A percentile compares a stretch with the other conserved stretches of the same genome.
phyloP scores from a whole-genome alignment of 1,284 basidiomycete genomes.

The Exsudoporus floridanus region DNA sequence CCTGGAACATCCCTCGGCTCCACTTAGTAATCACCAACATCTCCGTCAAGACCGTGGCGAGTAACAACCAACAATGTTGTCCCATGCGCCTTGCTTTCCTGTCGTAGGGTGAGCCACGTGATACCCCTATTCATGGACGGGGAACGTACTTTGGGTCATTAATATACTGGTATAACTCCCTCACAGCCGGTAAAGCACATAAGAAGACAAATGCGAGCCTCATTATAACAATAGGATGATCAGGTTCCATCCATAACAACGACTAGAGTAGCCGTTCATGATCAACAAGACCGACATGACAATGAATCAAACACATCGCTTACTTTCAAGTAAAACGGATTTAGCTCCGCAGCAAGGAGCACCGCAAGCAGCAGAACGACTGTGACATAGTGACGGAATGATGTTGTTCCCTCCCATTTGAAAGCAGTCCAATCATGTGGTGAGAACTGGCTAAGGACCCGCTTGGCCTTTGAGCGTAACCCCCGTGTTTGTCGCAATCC shows the following conservation, averaged over 20 bases:
- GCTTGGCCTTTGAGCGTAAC: slow-evolving; percentile 70
- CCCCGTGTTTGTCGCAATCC: slow-evolving; percentile 76
- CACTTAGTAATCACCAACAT: slow-evolving; percentile 73
- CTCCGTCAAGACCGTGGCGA: slow-evolving; percentile 80
- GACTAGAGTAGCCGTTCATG: slow-evolving; percentile 41
- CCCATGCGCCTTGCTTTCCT: slow-evolving; percentile 82
- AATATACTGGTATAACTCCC: slow-evolving; percentile 78
- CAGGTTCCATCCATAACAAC: slow-evolving; percentile 84
- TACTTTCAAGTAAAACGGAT: slow-evolving; percentile 82
- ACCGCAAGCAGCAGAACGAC: slow-evolving; percentile 74
- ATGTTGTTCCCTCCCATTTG: slow-evolving; percentile 80
- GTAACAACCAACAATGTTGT: slow-evolving; percentile 79
- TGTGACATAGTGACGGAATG: slow-evolving; percentile 70
- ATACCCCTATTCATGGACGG: background rate
- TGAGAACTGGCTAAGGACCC: slow-evolving; percentile 78
- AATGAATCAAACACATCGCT: slow-evolving; percentile 12
- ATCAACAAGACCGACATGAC: slow-evolving; percentile 10
- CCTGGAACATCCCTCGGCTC: slow-evolving; percentile 68
- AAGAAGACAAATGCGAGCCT: slow-evolving; percentile 75
- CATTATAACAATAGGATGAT: slow-evolving; percentile 77
- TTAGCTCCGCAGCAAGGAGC: slow-evolving; percentile 81
- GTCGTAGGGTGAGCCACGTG: slow-evolving; percentile 11
- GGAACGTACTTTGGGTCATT: slow-evolving; percentile 67
- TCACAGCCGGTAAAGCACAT: slow-evolving; percentile 77
- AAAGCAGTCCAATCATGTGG: slow-evolving; percentile 85